Base-by-base conservation (phyloP, 2,329 filamentous ascomycete species). In the Neophaeococcomyces aloes region DNA sequence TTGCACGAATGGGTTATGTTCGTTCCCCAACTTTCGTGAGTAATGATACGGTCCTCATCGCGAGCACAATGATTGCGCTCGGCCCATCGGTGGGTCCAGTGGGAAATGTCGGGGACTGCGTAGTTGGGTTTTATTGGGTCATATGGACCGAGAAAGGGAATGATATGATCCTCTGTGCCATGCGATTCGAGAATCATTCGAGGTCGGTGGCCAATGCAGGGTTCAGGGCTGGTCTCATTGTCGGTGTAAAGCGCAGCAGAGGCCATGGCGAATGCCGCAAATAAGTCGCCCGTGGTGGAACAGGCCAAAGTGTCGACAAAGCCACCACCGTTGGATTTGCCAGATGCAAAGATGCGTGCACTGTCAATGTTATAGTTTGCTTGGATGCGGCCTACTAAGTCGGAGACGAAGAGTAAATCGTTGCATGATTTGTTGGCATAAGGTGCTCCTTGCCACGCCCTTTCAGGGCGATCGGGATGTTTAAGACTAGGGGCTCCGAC, bases 321-420 rank as follows among this genome's bases (percentile, higher is more conserved):
- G 10, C 67, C 74, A 2, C 69, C 75, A 4, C 72, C 74, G 38
- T 77, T 75, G 51, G 65, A 75, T 51, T 77, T 75, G 35, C 69
- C 70, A 1, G 63, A 62, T 10, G 64, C 64, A 48, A 70, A 74
- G 33, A 73, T 59, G 7, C 62, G 63, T 3, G 53, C 51, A 2
- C 57, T 48, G 46, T 73, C 66, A 48, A 74, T 61, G 55, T 69
- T 74, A 53, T 68, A 68, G 3, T 54, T 53, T 7, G 54, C 46
- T 41, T 62, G 53, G 8, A 73, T 50, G 21, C 66, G 51, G 13
- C 57, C 51, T 21, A 69, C 54, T 14, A 73, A 60, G 43, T 69
- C 65, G 3, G 63, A 49, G 15, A 62, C 67, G 54, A 71, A 72
- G 6, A 56, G 56, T 3, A 70, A 54, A 46, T 74, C 70, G 47